These are phyloP conservation scores for Aspergillus affinis DNA, from an alignment of 495 filamentous ascomycete species.

Conservation along the genomic window DNA sequence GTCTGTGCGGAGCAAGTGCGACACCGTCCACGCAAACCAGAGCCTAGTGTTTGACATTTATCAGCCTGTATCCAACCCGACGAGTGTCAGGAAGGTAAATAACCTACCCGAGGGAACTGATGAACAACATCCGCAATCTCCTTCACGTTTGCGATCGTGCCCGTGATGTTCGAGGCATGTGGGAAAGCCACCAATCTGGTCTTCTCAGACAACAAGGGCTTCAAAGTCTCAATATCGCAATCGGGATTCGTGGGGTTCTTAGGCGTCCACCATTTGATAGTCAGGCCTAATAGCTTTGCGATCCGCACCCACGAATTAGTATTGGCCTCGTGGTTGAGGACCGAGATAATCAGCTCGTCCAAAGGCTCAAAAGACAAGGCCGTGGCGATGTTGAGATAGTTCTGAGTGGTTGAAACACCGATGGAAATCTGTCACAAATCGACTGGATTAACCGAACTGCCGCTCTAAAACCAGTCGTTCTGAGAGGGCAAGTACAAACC, in stretches of 20 bases:
- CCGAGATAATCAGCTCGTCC: conserved; percentile 64
- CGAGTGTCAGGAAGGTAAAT: not conserved
- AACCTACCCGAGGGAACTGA: conserved; percentile 33
- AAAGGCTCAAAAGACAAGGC: conserved; percentile 57
- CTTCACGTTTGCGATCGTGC: conserved; percentile 63
- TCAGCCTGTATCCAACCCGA: not conserved
- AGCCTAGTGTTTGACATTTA: conserved; percentile 24
- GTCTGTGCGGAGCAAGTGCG: conserved; percentile 67
- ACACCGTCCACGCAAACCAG: conserved; percentile 60
- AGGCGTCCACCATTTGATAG: conserved; percentile 64
- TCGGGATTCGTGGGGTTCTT: conserved; percentile 47
- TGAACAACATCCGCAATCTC: conserved; percentile 49
- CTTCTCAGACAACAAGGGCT: conserved; percentile 52
- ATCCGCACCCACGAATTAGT: conserved; percentile 66
- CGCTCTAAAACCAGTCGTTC: too few relatives aligned
- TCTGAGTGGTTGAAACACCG: conserved; percentile 69
- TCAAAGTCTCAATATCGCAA: conserved; percentile 52
- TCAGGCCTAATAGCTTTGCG: conserved; percentile 54
- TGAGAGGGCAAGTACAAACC: conserved; percentile 42
- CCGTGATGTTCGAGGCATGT: conserved; percentile 68
- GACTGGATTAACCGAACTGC: conserved; percentile 2
- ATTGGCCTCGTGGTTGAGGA: conserved; percentile 72
- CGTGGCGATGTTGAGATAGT: conserved; percentile 67
- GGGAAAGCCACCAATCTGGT: conserved; percentile 68
- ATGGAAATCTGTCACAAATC: conserved; percentile 33